Evolutionary conservation across 305 asterid species (phyloP), one percentile per base, ranked within the genome.

Genomic region (Nicotiana rustica): DNA sequence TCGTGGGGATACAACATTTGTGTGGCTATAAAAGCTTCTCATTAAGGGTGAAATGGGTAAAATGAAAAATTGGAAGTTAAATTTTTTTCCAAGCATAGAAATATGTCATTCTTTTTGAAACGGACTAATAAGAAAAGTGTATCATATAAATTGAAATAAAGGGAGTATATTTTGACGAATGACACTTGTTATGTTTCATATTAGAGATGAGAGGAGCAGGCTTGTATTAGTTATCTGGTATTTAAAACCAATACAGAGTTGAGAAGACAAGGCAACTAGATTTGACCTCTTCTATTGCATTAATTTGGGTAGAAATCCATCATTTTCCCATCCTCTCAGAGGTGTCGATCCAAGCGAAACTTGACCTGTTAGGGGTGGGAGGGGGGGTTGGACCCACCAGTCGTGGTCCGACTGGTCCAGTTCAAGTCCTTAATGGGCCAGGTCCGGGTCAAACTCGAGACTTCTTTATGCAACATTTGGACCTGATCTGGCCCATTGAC

Each of bases 281-380:
- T 67, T 25, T 10, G 25, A 4, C 76, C 76, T 67, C 55, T 67
- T 35, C 47, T 67, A 35, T 47, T 67, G 31, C 76, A 17, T 67
- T 67, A 67, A 36, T 35, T 67, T 67, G 76, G 73, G 76, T 67
- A 67, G 55, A 67, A 35, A 35, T 67, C 52, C 29, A 67, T 17
- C 31, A 67, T 36, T 67, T 67, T 67, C 15, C 29, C 9, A 14
- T 17, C 55, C 17, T 67, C 17, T 67, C 15, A 67, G 17, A 67
- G 1, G 29, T 49, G 31, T 18, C 29, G 12, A 35, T 36, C 76
- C 29, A 36, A 67, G 76, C 55, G 10, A 35, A 52, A 67, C 15
- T 3, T 67, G 29, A 52, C n/a, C 18, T 15, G 9, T 67, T 36
- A 36, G 9, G 55, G 29, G 76, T 25, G 1, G 29, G 29, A 25